Evolutionary conservation across 257 asterid species (phyloP).

Genomic region (Rehmannia glutinosa): DNA sequence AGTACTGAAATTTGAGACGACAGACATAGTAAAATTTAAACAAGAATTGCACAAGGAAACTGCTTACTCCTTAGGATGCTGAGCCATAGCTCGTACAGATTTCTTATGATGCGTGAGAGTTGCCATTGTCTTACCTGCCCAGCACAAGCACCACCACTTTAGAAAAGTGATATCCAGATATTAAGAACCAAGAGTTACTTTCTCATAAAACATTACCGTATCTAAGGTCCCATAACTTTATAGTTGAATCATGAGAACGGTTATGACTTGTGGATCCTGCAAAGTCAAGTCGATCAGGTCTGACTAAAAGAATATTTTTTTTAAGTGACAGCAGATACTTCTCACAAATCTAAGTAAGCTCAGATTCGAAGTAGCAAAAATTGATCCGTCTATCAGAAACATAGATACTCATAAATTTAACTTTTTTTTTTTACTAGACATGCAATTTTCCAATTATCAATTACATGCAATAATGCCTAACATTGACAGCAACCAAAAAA

Average conservation of each 20-base stretch:
- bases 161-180: constrained; percentile 12
- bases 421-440: no score
- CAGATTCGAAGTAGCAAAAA: background rate
- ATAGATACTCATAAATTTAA: no score
- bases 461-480: no score
- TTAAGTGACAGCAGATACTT: constrained; percentile 11
- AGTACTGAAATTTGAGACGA: background rate
- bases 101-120: constrained; percentile 89
- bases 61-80: constrained; percentile 74
- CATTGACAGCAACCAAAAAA: no score
- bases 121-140: constrained; percentile 78
- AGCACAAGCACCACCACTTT: constrained; percentile 18
- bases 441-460: no score
- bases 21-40: constrained; percentile 2
- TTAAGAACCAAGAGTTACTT: background rate
- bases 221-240: constrained; percentile 93
- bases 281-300: constrained; percentile 25
- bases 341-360: background rate
- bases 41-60: background rate
- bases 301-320: background rate
- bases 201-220: constrained; percentile 38
- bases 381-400: background rate
- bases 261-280: constrained; percentile 98
- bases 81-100: constrained; percentile 87
- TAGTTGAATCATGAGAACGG: constrained; percentile 93